These are phyloP conservation scores for Chaetothyriales sp. DNA, from an alignment of 2,329 filamentous ascomycete genomes.

Conservation along the genomic window DNA sequence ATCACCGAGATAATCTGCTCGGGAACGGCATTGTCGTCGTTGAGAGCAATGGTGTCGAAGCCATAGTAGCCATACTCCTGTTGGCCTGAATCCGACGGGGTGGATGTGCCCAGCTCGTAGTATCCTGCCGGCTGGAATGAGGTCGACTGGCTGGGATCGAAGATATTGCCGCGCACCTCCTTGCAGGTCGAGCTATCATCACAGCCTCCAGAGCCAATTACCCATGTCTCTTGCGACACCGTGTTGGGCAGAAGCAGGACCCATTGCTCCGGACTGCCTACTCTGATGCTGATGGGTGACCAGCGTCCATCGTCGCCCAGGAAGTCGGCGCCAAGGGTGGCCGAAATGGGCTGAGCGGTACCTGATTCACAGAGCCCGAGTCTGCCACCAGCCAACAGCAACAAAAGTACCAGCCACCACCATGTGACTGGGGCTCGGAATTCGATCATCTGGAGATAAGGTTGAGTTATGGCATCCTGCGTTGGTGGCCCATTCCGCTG, in stretches of 20 bases:
- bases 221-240: constrained; percentile 20
- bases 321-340: constrained; percentile 11
- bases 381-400: background rate
- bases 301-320: constrained; percentile 20
- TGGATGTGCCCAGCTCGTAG: constrained; percentile 18
- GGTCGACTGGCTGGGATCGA: constrained; percentile 21
- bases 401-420: background rate
- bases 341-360: constrained; percentile 8
- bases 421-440: background rate
- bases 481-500: background rate
- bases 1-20: constrained; percentile 23
- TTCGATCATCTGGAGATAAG: background rate
- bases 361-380: background rate
- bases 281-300: constrained; percentile 19
- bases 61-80: constrained; percentile 23
- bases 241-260: constrained; percentile 20
- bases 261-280: constrained; percentile 20
- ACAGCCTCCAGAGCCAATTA: constrained; percentile 19
- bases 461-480: background rate
- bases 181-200: constrained; percentile 18
- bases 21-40: constrained; percentile 15
- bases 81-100: constrained; percentile 5
- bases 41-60: constrained; percentile 21
- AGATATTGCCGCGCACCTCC: constrained; percentile 20
- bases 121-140: constrained; percentile 20